These are phyloP conservation scores for Coemansia biformis DNA, from an alignment of 192 early-diverging fungal species.

Conservation along the genomic window DNA sequence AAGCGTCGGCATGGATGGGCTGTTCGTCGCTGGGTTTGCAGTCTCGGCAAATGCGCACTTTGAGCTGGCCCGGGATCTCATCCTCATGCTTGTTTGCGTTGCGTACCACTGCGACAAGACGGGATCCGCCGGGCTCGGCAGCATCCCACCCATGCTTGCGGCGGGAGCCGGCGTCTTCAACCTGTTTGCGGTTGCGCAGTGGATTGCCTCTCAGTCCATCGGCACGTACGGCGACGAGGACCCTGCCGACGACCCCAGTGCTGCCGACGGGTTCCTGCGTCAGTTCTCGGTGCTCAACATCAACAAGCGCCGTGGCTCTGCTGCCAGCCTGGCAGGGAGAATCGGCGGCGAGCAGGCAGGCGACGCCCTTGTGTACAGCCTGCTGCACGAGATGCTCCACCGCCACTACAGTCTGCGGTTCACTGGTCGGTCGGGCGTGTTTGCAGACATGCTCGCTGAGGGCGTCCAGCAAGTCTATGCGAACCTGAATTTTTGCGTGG, in stretches of 20 bases:
- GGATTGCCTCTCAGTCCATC: slow-evolving; percentile 35
- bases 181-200: slow-evolving; percentile 25
- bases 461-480: slow-evolving; percentile 34
- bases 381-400: slow-evolving; percentile 28
- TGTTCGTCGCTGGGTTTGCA: slow-evolving; percentile 30
- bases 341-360: slow-evolving; percentile 4
- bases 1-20: slow-evolving; percentile 44
- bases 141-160: slow-evolving; percentile 19
- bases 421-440: slow-evolving; percentile 18
- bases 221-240: slow-evolving; percentile 9
- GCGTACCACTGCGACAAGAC: slow-evolving; percentile 18
- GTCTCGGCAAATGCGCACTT: slow-evolving; percentile 21
- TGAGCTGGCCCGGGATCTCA: slow-evolving; percentile 26
- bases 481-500: slow-evolving; percentile 3
- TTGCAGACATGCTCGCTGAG: slow-evolving; percentile 41
- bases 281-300: slow-evolving; percentile 48
- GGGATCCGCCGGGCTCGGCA: neutral
- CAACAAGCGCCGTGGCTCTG: slow-evolving; percentile 21
- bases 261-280: slow-evolving; percentile 36
- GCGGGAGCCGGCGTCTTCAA: slow-evolving; percentile 10
- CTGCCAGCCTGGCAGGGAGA: too few relatives aligned
- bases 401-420: slow-evolving; percentile 25
- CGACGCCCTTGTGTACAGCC: slow-evolving; percentile 28
- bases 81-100: slow-evolving; percentile 24
- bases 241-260: slow-evolving; percentile 2